Base-by-base conservation (phyloP, 169 alveolate species). In the Theileria orientalis region DNA sequence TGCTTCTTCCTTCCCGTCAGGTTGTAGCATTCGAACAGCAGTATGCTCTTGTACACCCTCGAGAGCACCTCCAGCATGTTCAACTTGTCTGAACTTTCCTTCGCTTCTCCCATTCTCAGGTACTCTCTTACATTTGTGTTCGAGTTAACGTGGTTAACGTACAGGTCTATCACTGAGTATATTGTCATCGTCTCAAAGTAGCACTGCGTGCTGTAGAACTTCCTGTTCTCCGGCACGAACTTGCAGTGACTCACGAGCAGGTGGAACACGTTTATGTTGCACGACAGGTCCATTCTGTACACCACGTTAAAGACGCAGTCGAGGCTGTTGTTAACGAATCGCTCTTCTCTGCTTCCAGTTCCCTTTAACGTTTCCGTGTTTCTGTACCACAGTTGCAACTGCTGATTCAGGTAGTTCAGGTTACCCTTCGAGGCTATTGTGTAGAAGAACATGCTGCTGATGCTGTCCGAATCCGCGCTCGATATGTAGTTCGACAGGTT, bases 401-500 rank as follows among this genome's bases (percentile, higher is more conserved):
- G 75, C 9, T 69, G 33, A 0, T 68, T 68, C 68, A 76, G 44
- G 59, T 76, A 76, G 19, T 35, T 41, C 27, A 68, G 54, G n/a
- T 76, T 52, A 41, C 32, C 19, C 44, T 37, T 37, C 9, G 33
- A 37, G 47, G 54, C 51, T 13, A 76, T 54, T 0, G 86, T 76
- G 68, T 68, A 76, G 19, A 76, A 76, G 68, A 76, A 68, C 80
- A 76, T 69, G 16, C 37, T 29, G 60, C 52, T 33, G 23, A 76
- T 52, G 41, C 54, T 68, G 40, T 68, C 41, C 47, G 52, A 14
- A 7, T 56, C 13, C 5, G 29, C 25, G 8, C 54, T 74, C n/a
- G 44, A 66, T 40, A 76, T 5, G 52, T 67, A 61, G 7, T 69
- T 44, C 1, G 69, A 51, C n/a, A 76, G 35, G 47, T 76, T 74